Conservation (phyloP, 805 yeast species). For the Kuraishia hungarica region DNA sequence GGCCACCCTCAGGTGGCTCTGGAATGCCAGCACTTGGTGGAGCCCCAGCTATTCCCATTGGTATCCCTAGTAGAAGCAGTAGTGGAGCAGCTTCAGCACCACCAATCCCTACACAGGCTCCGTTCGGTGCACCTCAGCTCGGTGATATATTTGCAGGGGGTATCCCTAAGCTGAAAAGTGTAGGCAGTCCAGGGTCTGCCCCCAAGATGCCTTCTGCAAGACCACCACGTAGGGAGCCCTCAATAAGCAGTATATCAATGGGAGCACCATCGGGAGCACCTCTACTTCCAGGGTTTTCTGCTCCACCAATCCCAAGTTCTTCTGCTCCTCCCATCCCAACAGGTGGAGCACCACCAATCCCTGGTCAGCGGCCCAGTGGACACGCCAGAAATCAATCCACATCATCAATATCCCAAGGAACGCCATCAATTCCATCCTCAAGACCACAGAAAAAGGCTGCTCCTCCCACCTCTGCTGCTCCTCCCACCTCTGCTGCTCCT, state of each 20-base stretch:
- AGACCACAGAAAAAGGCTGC: slow-evolving; percentile 12
- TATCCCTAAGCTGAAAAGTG: slow-evolving; percentile 59
- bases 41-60: slow-evolving; percentile 15
- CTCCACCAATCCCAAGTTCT: slow-evolving; percentile 22
- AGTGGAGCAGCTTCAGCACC: background rate
- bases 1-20: slow-evolving; percentile 11
- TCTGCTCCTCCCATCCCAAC: slow-evolving; percentile 9
- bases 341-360: background rate
- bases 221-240: slow-evolving; percentile 7
- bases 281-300: slow-evolving; percentile 9
- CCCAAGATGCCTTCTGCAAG: slow-evolving; percentile 9
- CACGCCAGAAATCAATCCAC: slow-evolving; percentile 3
- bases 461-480: slow-evolving; percentile 10
- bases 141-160: slow-evolving; percentile 76
- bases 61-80: slow-evolving; percentile 4
- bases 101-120: slow-evolving; percentile 18
- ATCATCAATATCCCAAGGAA: slow-evolving; percentile 3
- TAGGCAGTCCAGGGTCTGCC: slow-evolving; percentile 19
- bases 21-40: slow-evolving; percentile 14
- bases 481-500: slow-evolving; percentile 12
- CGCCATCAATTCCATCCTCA: slow-evolving; percentile 13
- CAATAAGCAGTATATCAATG: background rate
- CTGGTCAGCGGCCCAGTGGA: slow-evolving; percentile 1
- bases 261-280: slow-evolving; percentile 10
- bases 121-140: slow-evolving; percentile 37